Base-by-base conservation (phyloP, 2,329 filamentous ascomycete genomes). In the Diaporthe humulicola region DNA sequence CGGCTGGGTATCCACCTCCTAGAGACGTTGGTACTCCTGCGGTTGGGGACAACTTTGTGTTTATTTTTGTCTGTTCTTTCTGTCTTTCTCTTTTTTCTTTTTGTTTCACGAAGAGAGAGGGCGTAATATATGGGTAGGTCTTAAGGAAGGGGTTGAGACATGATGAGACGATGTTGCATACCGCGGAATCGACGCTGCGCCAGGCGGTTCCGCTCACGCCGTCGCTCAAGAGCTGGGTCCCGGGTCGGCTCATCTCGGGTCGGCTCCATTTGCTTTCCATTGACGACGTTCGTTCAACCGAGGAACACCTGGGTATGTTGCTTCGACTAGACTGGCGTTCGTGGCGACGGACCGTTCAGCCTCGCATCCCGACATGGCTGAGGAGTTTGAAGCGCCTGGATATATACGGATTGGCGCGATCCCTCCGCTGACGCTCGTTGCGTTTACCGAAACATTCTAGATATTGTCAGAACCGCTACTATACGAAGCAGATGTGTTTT, bases 101-200 rank as follows among this genome's bases (percentile, higher is more conserved):
- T 4, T 14, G n/a, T n/a, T n/a, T n/a, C n/a, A n/a, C n/a, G n/a
- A n/a, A n/a, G n/a, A n/a, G n/a, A n/a, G n/a, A n/a, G n/a, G n/a
- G n/a, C n/a, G n/a, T n/a, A n/a, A n/a, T n/a, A n/a, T n/a, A n/a
- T n/a, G n/a, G n/a, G n/a, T 22, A 17, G 14, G 22, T 2, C 38
- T 19, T 12, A 57, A 22, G 9, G 28, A 38, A 28, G 22, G 17
- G 30, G 33, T 57, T n/a, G 17, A 50, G 72, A 28, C 70, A 75
- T 70, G 38, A 77, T 76, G 69, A 70, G 17, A 48, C 42, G 17
- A 15, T 19, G 57, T 40, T 60, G 25, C 57, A 40, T 12, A 60
- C 57, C 25, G 33, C 77, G 76, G 58, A 78, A 78, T 52, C 76
- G 74, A 42, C 76, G 77, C 45, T 78, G 77, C 19, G 77, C 76